Evolutionary conservation across 305 asterid species (phyloP).

Genomic region (Ilex paraguariensis): DNA sequence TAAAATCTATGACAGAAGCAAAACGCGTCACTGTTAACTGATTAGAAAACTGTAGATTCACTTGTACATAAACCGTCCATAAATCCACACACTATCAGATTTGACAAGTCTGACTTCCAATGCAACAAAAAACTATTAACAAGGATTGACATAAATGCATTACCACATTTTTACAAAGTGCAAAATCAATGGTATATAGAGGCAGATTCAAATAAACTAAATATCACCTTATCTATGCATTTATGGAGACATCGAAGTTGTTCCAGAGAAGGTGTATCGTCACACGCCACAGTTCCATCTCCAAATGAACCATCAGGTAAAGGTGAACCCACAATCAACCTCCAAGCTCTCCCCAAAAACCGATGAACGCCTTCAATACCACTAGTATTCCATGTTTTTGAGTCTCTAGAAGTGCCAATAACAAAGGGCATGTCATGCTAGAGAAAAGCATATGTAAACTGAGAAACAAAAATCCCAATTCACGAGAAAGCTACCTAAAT

Average conservation of each 20-base stretch:
- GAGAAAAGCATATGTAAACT: constrained; percentile 2
- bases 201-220: background rate
- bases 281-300: constrained; percentile 53
- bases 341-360: constrained; percentile 90
- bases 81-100: too few relatives aligned
- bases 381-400: constrained; percentile 95
- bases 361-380: constrained; percentile 98
- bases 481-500: constrained; percentile 49
- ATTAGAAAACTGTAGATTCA: too few relatives aligned
- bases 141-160: background rate
- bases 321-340: constrained; percentile 81
- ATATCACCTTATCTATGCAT: constrained; percentile 78
- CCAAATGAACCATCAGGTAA: constrained; percentile 56
- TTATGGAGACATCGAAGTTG: constrained; percentile 79
- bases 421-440: constrained; percentile 5
- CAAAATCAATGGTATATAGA: background rate
- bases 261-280: constrained; percentile 66
- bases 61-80: too few relatives aligned
- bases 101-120: background rate
- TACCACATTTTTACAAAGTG: background rate
- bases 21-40: too few relatives aligned
- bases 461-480: constrained; percentile 3
- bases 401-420: constrained; percentile 52
- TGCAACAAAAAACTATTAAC: background rate
- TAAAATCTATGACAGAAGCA: too few relatives aligned